phyloP scores from a whole-genome alignment of 257 asterid species.

The Plantago elongata region DNA sequence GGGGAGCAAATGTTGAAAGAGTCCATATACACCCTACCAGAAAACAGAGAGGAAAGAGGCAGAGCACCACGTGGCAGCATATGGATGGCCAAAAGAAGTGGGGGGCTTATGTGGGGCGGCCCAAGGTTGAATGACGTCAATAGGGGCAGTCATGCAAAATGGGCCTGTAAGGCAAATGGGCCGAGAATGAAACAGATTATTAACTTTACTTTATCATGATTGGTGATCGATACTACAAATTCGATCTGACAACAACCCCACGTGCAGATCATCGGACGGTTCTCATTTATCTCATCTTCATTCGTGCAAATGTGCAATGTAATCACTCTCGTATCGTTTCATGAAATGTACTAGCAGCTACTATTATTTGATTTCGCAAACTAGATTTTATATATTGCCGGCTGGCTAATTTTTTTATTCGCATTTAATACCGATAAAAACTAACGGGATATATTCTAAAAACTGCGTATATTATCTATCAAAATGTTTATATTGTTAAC shows the following conservation, averaged over 20 bases:
- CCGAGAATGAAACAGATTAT: neutral
- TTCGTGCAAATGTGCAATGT: too few species aligned
- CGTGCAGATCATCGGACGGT: constrained; percentile 59
- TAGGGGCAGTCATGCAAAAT: constrained; percentile 20
- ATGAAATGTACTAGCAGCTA: too few species aligned
- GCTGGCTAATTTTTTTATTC: constrained; percentile 20
- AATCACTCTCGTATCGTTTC: too few species aligned
- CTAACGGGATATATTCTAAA: too few species aligned
- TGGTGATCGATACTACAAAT: constrained; percentile 4
- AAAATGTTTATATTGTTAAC: neutral
- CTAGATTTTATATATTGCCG: constrained; percentile 22
- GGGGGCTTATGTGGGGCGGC: constrained; percentile 51
- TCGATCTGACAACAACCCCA: constrained; percentile 44
- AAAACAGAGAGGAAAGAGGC: neutral
- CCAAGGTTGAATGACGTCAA: constrained; percentile 31
- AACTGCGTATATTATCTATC: neutral
- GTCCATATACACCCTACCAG: neutral
- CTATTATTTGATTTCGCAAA: neutral
- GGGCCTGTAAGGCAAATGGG: constrained; percentile 1
- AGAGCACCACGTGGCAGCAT: neutral
- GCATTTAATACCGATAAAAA: too few species aligned
- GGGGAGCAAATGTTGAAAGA: neutral
- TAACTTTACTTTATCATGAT: neutral
- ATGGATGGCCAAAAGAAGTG: neutral
- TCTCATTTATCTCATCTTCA: neutral